phyloP scores from a whole-genome alignment of 306 rosid species.

The Hylodesmum podocarpum region DNA sequence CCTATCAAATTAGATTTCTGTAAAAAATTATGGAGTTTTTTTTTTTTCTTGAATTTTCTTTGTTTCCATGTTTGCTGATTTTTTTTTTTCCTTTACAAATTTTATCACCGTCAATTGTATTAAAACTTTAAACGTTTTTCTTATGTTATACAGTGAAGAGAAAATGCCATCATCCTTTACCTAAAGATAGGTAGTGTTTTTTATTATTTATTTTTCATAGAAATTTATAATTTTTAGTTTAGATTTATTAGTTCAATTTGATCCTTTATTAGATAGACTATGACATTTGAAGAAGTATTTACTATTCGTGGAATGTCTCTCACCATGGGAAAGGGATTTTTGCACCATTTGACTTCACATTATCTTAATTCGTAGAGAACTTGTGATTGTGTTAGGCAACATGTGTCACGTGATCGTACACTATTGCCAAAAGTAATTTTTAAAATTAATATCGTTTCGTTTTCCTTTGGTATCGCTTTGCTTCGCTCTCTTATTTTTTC shows the following conservation, averaged over 20 bases:
- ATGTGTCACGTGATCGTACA: too few relatives aligned
- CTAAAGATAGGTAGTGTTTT: neutral
- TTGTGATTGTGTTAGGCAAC: too few relatives aligned
- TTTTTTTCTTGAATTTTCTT: neutral
- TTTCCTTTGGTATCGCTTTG: too few relatives aligned
- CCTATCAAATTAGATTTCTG: constrained; percentile 41
- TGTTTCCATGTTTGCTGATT: constrained; percentile 19
- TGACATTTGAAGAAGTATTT: neutral
- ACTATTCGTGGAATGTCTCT: neutral
- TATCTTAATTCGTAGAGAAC: too few relatives aligned
- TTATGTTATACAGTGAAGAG: constrained; percentile 31
- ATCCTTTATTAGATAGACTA: neutral
- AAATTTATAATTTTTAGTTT: neutral
- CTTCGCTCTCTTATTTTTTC: too few relatives aligned
- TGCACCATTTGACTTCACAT: too few relatives aligned
- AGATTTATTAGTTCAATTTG: neutral
- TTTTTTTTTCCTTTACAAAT: neutral
- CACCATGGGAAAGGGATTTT: too few relatives aligned
- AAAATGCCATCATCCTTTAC: constrained; percentile 5
- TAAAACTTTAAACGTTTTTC: constrained; percentile 9
- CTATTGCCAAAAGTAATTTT: too few relatives aligned
- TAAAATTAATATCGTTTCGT: too few relatives aligned
- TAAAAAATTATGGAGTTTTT: constrained; percentile 29
- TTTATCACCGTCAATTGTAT: constrained; percentile 29
- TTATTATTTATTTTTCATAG: neutral